phyloP scores from a whole-genome alignment of 1,284 basidiomycete species.

The Porogramme epimiltina region DNA sequence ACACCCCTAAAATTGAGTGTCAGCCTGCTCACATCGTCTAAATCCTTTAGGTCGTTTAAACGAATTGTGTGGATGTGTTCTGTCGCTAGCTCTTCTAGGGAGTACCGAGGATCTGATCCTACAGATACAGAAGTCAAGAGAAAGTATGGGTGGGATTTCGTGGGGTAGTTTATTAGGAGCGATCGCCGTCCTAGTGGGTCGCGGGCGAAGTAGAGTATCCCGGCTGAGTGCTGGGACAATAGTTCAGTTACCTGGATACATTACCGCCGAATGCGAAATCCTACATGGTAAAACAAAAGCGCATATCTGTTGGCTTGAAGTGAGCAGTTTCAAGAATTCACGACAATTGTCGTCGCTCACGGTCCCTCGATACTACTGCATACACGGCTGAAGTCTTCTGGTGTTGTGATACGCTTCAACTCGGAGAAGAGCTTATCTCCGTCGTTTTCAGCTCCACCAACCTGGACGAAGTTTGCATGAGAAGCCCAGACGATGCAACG shows the following conservation, averaged over 20 bases:
- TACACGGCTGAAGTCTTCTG: constrained; percentile 48
- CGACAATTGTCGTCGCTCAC: constrained; percentile 49
- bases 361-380: constrained; percentile 82
- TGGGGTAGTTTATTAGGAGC: constrained; percentile 70
- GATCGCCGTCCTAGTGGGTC: constrained; percentile 94
- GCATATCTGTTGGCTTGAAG: constrained; percentile 63
- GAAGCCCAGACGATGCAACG: too few species aligned
- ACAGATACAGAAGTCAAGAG: constrained; percentile 69
- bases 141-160: constrained; percentile 48
- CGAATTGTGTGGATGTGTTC: constrained; percentile 54
- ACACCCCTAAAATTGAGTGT: too few species aligned
- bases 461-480: constrained; percentile 35
- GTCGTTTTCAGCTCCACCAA: constrained; percentile 72
- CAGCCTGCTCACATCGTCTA: constrained; percentile 7
- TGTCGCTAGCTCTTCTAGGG: constrained; percentile 68
- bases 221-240: constrained; percentile 1
- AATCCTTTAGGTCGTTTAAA: too few species aligned
- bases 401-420: constrained; percentile 43
- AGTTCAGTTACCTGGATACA: too few species aligned
- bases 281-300: constrained; percentile 78
- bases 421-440: constrained; percentile 66
- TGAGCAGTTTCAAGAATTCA: not conserved
- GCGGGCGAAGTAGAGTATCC: constrained; percentile 51
- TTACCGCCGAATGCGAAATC: constrained; percentile 11
- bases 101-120: constrained; percentile 43